Conservation (phyloP, 108 stramenopile genomes). For the Nitzschia sp. region DNA sequence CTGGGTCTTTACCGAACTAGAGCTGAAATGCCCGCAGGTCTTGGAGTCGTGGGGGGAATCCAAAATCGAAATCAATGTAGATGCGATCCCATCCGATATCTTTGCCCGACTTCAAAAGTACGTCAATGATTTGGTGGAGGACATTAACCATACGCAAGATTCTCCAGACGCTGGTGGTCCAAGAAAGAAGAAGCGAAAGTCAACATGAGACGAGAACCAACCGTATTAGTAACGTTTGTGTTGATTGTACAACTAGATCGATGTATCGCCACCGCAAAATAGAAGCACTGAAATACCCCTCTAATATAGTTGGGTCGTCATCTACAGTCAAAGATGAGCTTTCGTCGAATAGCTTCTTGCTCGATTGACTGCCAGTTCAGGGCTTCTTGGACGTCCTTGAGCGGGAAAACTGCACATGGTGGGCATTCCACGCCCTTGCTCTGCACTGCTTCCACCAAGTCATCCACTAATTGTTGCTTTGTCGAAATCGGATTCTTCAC, state of each 20-base stretch:
- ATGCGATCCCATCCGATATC: conserved; percentile 71
- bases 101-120: conserved; percentile 81
- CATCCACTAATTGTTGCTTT: conserved; percentile 26
- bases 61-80: conserved; percentile 90
- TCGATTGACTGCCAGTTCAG: conserved; percentile 25
- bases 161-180: background rate
- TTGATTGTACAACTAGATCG: no score
- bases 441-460: conserved; percentile 25
- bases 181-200: conserved; percentile 29
- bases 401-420: conserved; percentile 26
- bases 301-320: background rate
- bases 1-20: conserved; percentile 77
- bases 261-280: no score
- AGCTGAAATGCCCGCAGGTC: conserved; percentile 84
- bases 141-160: background rate
- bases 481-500: conserved; percentile 5
- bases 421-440: conserved; percentile 29
- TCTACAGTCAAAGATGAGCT: conserved; percentile 33
- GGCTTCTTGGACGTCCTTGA: conserved; percentile 31
- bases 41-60: conserved; percentile 58
- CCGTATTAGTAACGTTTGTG: background rate
- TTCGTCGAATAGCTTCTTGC: conserved; percentile 18
- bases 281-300: conserved; percentile 18
- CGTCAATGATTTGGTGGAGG: conserved; percentile 30
- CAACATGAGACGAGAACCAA: background rate